phyloP scores from a whole-genome alignment of 371 early-diverging fungal species.

The Choanephora cucurbitarum region DNA sequence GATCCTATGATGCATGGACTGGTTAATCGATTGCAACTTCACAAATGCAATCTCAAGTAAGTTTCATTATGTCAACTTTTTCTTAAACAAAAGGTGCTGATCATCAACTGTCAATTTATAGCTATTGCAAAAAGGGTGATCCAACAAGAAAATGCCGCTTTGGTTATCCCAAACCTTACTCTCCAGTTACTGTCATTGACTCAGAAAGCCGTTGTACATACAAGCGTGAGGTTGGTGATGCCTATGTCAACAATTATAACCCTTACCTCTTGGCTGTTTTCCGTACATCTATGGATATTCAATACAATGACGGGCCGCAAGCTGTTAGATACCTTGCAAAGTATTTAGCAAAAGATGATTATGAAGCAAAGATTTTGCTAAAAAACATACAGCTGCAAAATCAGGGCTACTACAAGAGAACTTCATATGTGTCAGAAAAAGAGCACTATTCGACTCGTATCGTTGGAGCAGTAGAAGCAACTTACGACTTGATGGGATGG shows the following conservation, averaged over 20 bases:
- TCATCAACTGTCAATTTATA: conserved; percentile 2
- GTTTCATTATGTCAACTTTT: neutral
- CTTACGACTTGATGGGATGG: conserved; percentile 6
- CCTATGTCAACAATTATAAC: conserved; percentile 3
- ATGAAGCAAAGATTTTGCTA: neutral
- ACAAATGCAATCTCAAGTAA: conserved; percentile 7
- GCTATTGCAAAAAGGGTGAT: conserved; percentile 1
- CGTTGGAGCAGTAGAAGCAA: conserved; percentile 7
- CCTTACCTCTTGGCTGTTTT: conserved; percentile 7
- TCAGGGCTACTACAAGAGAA: neutral
- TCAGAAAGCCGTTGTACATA: neutral
- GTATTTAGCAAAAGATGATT: conserved; percentile 12
- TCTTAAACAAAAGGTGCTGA: too few species aligned
- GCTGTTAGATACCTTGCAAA: conserved; percentile 12
- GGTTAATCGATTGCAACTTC: conserved; percentile 2
- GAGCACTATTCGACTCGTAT: conserved; percentile 4
- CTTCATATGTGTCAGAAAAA: neutral
- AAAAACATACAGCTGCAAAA: neutral
- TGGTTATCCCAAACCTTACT: conserved; percentile 1
- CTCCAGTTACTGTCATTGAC: too few species aligned
- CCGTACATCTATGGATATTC: conserved; percentile 13
- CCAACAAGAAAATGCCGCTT: conserved; percentile 1
- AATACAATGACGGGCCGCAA: conserved; percentile 1
- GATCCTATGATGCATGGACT: conserved; percentile 7
- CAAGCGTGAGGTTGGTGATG: neutral